These are phyloP conservation scores for Sechiopsis laciniata DNA, from an alignment of 306 rosid species.

Conservation along the genomic window DNA sequence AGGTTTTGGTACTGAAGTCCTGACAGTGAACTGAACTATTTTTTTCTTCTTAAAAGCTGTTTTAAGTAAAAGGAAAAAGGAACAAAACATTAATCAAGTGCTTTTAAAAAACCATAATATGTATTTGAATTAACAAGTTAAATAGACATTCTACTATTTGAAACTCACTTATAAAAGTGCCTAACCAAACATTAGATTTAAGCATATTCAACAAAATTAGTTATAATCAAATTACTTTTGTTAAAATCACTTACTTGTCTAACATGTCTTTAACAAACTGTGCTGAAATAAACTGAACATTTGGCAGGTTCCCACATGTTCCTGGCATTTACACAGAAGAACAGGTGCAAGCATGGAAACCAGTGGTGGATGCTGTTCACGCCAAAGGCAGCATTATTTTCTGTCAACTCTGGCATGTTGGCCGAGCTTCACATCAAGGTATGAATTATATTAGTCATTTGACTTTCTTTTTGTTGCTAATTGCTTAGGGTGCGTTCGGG, in stretches of 20 bases:
- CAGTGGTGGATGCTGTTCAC: constrained; percentile 76
- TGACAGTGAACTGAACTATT: not conserved
- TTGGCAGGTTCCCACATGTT: constrained; percentile 44
- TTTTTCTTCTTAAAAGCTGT: too few relatives aligned
- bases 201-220: not conserved
- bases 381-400: constrained; percentile 68
- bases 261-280: not conserved
- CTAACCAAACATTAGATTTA: not conserved
- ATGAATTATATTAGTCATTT: not conserved
- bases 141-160: too few relatives aligned
- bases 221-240: not conserved
- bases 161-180: not conserved
- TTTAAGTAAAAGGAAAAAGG: too few relatives aligned
- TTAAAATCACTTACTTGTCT: not conserved
- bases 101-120: too few relatives aligned
- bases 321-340: constrained; percentile 51
- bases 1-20: not conserved
- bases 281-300: not conserved
- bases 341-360: constrained; percentile 79
- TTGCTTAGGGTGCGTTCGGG: too few relatives aligned
- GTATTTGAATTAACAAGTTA: too few relatives aligned
- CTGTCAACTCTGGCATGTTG: constrained; percentile 96
- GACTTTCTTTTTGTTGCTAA: too few relatives aligned
- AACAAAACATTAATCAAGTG: too few relatives aligned
- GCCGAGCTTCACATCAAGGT: constrained; percentile 82